Conservation (phyloP, 352 stramenopile species). For the Blastocystis sp. region DNA sequence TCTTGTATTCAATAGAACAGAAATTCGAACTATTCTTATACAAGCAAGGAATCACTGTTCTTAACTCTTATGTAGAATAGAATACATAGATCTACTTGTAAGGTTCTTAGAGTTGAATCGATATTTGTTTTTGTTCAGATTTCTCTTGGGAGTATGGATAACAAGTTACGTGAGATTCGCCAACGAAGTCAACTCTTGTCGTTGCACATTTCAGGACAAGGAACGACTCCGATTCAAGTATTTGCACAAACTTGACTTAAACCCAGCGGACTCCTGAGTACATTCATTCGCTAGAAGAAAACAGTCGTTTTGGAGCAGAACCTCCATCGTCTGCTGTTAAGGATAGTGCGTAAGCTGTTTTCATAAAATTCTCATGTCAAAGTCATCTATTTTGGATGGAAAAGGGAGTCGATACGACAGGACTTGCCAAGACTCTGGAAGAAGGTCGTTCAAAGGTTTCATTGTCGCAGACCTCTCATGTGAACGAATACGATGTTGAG, state of each 20-base stretch:
- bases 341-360: background rate
- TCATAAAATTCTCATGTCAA: background rate
- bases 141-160: constrained; percentile 2
- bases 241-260: background rate
- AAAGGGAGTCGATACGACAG: constrained; percentile 8
- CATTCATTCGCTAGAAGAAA: constrained; percentile 35
- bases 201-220: background rate
- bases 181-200: background rate
- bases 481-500: constrained; percentile 49
- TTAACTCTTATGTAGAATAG: too few species aligned
- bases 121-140: background rate
- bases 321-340: background rate
- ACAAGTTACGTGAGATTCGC: background rate
- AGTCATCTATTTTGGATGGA: constrained; percentile 51
- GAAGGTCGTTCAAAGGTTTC: constrained; percentile 12
- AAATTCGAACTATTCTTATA: too few species aligned
- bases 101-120: too few species aligned
- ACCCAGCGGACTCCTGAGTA: background rate
- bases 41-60: too few species aligned
- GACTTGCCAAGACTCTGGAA: constrained; percentile 6
- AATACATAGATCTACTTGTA: too few species aligned
- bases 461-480: background rate
- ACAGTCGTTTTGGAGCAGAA: constrained; percentile 32
- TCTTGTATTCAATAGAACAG: too few species aligned
- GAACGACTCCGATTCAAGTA: background rate